phyloP scores from a whole-genome alignment of 2,329 filamentous ascomycete genomes.

The Colletotrichum aenigma region DNA sequence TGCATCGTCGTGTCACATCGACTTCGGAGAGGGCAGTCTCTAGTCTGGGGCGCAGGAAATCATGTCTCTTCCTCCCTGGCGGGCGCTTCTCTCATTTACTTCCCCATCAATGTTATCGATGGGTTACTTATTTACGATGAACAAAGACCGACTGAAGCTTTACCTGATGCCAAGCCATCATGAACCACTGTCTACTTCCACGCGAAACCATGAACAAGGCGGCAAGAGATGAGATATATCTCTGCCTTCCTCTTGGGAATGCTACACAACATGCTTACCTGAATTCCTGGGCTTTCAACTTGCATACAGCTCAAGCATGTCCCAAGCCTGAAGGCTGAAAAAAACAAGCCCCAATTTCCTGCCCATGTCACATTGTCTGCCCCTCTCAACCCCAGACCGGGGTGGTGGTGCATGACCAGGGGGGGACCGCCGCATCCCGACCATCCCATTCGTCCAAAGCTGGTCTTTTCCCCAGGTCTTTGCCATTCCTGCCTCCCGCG shows the following conservation, averaged over 20 bases:
- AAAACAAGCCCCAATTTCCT: conserved; percentile 13
- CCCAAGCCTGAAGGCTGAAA: conserved; percentile 10
- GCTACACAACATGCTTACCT: background rate
- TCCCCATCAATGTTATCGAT: background rate
- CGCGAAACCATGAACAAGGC: background rate
- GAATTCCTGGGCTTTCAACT: background rate
- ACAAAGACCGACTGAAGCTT: background rate
- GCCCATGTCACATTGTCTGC: conserved; percentile 12
- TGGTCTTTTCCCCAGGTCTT: conserved; percentile 18
- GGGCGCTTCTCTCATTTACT: background rate
- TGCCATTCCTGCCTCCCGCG: conserved; percentile 1
- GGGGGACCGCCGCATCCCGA: conserved; percentile 10
- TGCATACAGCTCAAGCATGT: background rate
- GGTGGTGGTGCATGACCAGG: conserved; percentile 11
- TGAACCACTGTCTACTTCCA: background rate
- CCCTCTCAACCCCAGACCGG: conserved; percentile 16
- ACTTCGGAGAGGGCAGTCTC: background rate
- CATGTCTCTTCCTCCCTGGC: conserved; percentile 1
- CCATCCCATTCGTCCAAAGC: conserved; percentile 2
- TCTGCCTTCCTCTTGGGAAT: background rate
- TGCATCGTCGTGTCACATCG: background rate
- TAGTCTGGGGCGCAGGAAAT: conserved; percentile 3
- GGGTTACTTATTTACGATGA: background rate
- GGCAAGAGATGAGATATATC: background rate
- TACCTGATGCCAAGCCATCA: background rate